phyloP scores from a whole-genome alignment of 352 stramenopile species.

The Stephanocyclus meneghinianus region DNA sequence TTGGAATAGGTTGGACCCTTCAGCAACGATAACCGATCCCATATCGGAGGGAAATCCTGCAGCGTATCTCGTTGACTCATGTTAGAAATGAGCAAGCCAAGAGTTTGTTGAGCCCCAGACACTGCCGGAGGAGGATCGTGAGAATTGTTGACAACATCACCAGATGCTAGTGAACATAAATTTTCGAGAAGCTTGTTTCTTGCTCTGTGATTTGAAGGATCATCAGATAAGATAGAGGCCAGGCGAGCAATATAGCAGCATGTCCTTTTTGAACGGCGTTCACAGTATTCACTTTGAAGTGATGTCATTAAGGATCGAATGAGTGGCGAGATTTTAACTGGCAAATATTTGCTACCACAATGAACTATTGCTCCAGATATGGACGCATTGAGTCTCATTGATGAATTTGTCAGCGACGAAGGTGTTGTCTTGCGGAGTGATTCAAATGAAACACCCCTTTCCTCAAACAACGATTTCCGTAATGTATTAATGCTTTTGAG shows the following conservation, averaged over 20 bases:
- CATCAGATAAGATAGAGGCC: constrained; percentile 34
- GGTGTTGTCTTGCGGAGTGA: constrained; percentile 18
- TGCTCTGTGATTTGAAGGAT: constrained; percentile 37
- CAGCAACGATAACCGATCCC: constrained; percentile 26
- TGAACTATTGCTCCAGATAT: constrained; percentile 48
- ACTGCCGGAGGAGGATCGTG: constrained; percentile 6
- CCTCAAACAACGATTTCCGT: constrained; percentile 32
- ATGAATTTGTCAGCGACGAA: constrained; percentile 25
- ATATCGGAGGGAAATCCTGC: constrained; percentile 40
- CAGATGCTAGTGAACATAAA: constrained; percentile 54
- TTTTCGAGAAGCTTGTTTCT: constrained; percentile 70
- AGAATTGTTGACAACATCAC: neutral
- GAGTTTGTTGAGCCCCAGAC: constrained; percentile 26
- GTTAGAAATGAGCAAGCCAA: constrained; percentile 31
- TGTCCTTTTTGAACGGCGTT: constrained; percentile 30
- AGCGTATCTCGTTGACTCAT: constrained; percentile 26
- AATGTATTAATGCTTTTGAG: constrained; percentile 15
- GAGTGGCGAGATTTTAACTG: constrained; percentile 67
- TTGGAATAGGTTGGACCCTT: constrained; percentile 15
- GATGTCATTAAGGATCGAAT: constrained; percentile 78
- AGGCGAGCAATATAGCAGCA: constrained; percentile 48
- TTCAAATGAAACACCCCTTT: constrained; percentile 38
- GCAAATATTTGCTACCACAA: constrained; percentile 43
- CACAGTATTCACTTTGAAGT: constrained; percentile 72
- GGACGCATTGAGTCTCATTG: constrained; percentile 49